Base-by-base conservation (phyloP, 2,329 filamentous ascomycete genomes). In the Nemania sp. region DNA sequence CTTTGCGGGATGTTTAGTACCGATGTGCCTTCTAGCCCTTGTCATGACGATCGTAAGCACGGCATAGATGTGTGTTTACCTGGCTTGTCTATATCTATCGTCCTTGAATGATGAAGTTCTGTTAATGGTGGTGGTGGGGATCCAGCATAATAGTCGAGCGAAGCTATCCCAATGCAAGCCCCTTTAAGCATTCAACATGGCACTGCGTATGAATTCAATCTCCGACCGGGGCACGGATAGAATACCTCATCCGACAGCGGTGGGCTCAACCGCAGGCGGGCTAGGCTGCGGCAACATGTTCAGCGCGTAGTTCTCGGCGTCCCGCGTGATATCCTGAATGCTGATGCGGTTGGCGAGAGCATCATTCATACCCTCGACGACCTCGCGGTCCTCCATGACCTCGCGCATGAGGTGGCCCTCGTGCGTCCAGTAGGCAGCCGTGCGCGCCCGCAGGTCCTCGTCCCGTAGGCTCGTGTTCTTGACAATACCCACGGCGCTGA, bases 381-480 rank as follows among this genome's bases (percentile, higher is more conserved):
- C 90, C 63, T 90, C 89, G 63, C 86, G 82, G 64, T 94, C 90
- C 79, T 92, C 90, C 83, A 96, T 89, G 21, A 90, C 86, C 69
- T 89, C 86, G 37, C 83, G 79, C 83, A 90, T 91, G 32, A 91
- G 74, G 53, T 83, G 79, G 6, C 86, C 89, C 78, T 97, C 91
- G 46, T 89, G 88, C 10, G 81, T 78, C 94, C 94, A 98, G 76
- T 97, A 97, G 15, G 80, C 82, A 67, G 88, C 84, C 51, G 84
- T 83, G 59, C 83, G 83, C 2, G 76, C 80, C 60, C 92, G 85
- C 74, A 97, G 77, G 45, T 83, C 83, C 64, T 85, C 82, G 76
- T 97, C 91, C 57, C 93, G 80, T 58, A 89, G 80, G 15, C 90
- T 83, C 2, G 91, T 91, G 78, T 97, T 97, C 73, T 89, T 86